These are phyloP conservation scores for Scenedesmus sp. DNA, from an alignment of 163 green algal species.

Conservation along the genomic window DNA sequence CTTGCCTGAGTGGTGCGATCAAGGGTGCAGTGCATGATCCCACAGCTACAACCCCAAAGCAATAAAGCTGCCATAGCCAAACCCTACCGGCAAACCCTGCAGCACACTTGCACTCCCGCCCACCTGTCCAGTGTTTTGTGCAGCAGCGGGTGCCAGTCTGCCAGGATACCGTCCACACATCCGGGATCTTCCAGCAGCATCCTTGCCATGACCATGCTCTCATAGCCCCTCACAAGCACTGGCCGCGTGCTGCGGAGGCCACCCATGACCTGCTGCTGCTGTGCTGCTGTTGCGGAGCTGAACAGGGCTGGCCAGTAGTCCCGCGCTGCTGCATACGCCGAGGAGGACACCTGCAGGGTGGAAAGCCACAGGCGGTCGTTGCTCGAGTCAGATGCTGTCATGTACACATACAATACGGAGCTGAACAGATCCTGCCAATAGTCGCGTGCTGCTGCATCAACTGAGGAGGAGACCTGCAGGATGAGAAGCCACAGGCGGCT, in stretches of 20 bases:
- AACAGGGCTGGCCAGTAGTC: slow-evolving; percentile 73
- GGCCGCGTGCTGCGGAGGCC: slow-evolving; percentile 53
- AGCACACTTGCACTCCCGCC: background rate
- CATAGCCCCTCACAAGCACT: slow-evolving; percentile 71
- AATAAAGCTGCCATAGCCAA: too few relatives aligned
- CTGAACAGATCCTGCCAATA: slow-evolving; percentile 71
- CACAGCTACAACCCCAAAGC: too few relatives aligned
- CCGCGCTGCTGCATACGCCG: slow-evolving; percentile 60
- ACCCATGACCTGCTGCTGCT: slow-evolving; percentile 44
- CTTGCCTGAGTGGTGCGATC: too few relatives aligned
- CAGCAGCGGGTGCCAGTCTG: slow-evolving; percentile 67
- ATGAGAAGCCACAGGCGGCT: background rate
- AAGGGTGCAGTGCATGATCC: too few relatives aligned
- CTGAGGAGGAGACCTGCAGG: slow-evolving; percentile 68
- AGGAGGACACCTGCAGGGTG: slow-evolving; percentile 66
- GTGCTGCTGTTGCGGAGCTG: background rate
- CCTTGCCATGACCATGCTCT: slow-evolving; percentile 75
- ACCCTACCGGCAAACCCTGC: too few relatives aligned
- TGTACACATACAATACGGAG: background rate
- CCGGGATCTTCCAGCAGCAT: slow-evolving; percentile 61
- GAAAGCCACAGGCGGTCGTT: background rate
- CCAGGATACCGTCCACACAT: slow-evolving; percentile 57
- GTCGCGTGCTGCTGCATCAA: slow-evolving; percentile 55
- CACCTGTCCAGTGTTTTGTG: slow-evolving; percentile 52
- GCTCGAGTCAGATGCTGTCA: background rate